Conservation (phyloP, 805 yeast genomes). For the Lachancea thermotolerans region DNA sequence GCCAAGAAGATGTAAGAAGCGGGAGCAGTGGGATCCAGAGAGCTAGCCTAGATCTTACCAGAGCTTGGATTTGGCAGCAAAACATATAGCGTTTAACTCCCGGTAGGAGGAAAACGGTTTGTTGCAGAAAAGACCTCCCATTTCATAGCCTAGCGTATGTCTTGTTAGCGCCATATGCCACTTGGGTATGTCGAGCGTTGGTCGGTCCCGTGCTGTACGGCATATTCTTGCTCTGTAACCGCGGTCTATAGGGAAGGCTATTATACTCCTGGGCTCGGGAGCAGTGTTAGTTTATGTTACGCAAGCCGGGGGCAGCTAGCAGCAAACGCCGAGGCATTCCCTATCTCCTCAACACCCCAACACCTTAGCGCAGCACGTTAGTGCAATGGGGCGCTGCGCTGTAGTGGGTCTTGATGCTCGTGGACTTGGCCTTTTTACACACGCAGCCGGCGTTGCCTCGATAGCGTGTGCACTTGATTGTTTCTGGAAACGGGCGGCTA, state of each 20-base stretch:
- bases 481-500: not conserved
- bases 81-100: too few species aligned
- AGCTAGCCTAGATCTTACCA: too few species aligned
- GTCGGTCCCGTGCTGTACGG: too few species aligned
- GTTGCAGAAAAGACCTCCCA: too few species aligned
- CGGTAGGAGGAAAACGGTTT: too few species aligned
- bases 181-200: not conserved
- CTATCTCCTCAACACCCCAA: constrained; percentile 3
- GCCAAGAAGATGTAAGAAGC: too few species aligned
- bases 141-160: too few species aligned
- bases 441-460: too few species aligned
- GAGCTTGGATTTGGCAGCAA: too few species aligned
- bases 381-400: not conserved
- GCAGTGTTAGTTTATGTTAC: not conserved
- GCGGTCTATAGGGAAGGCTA: constrained; percentile 5
- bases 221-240: not conserved
- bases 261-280: constrained; percentile 4
- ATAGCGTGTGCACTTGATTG: not conserved
- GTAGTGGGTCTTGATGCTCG: too few species aligned
- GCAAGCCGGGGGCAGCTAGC: not conserved
- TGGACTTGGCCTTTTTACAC: too few species aligned
- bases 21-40: too few species aligned
- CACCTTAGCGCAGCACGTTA: constrained; percentile 6
- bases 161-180: not conserved
- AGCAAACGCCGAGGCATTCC: not conserved